A percentile compares a stretch with the other conserved stretches of the same genome.
These are phyloP conservation scores for Cryphonectria carpinicola DNA, from an alignment of 2,329 filamentous ascomycete genomes.

Conservation along the genomic window DNA sequence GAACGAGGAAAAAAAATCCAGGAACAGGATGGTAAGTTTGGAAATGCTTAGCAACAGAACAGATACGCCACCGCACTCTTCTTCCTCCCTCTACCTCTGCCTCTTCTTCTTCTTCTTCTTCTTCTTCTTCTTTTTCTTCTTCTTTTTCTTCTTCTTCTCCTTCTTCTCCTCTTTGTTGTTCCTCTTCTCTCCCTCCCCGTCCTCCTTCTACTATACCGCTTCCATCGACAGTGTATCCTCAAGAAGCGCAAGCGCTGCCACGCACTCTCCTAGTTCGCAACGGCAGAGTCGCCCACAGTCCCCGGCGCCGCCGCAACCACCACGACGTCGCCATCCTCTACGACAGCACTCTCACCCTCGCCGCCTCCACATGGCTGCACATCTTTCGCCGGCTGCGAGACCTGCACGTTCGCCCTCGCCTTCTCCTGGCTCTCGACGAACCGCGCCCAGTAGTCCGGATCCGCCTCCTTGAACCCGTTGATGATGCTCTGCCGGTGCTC, in stretches of 20 bases:
- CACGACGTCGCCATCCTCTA: conserved; percentile 2
- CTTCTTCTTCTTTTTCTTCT: neutral
- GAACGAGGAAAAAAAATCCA: neutral
- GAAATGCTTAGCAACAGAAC: conserved; percentile 2
- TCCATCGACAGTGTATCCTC: neutral
- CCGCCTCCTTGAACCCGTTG: conserved; percentile 57
- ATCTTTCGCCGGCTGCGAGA: conserved; percentile 30
- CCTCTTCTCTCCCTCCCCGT: neutral
- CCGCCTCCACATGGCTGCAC: neutral
- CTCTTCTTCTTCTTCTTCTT: neutral
- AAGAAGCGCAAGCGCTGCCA: neutral
- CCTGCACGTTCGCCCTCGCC: conserved; percentile 56
- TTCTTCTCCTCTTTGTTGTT: conserved; percentile 1
- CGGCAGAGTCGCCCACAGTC: conserved; percentile 11
- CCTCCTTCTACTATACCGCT: neutral
- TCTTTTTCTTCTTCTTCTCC: neutral
- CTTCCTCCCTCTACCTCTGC: neutral
- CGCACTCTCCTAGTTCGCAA: conserved; percentile 10
- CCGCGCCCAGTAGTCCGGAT: conserved; percentile 67
- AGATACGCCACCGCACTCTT: neutral
- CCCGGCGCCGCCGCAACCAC: neutral
- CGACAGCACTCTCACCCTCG: conserved; percentile 5
- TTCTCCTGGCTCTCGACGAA: conserved; percentile 67
- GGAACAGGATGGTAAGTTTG: neutral
- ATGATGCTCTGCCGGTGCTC: conserved; percentile 58